Evolutionary conservation across 306 rosid genomes (phyloP), one percentile per base, ranked within the genome.

Genomic region (Lagenaria siceraria): DNA sequence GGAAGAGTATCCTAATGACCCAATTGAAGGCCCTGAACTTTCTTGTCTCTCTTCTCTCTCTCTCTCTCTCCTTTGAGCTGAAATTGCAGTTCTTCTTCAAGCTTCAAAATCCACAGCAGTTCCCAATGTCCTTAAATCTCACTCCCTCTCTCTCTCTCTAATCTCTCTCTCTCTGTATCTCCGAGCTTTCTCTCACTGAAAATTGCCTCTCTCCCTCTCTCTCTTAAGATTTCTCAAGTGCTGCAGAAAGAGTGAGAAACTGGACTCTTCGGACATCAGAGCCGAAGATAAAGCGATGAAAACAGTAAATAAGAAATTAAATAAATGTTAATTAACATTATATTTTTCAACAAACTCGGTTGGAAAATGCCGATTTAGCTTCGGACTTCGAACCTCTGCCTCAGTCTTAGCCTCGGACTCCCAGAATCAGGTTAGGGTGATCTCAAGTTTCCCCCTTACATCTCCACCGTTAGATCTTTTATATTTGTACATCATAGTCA

Each of bases 231-330:
- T 22, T 42, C 36, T 74, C 4, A 56, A 75, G 70, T 76, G 66
- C 38, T 76, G 46, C 52, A 56, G 55, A 42, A 54, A 76, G 68
- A 75, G 79, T 58, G 54, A 76, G 53, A 76, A 55, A 76, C 17
- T 76, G 79, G 79, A 24, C 40, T 76, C 69, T 58, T 56, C 36
- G 18, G 79, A 58, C 69, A 76, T 76, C 69, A 76, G 38, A 76
- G 24, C 69, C 79, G 70, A 76, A 76, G 79, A 76, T 76, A 76
- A 76, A 76, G 79, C 69, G 42, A 53, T 18, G 61, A 51, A 52
- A 52, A 73, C 54, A 15, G 69, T 76, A 35, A 75, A 66, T 66
- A 11, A 38, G 46, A 14, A 15, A 76, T 21, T 58, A 36, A 58
- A 76, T 6, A 58, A 21, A 38, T 55, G 15, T 12, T 52, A 73